Evolutionary conservation across 495 filamentous ascomycete genomes (phyloP).

Genomic region (Xylaria scruposa): DNA sequence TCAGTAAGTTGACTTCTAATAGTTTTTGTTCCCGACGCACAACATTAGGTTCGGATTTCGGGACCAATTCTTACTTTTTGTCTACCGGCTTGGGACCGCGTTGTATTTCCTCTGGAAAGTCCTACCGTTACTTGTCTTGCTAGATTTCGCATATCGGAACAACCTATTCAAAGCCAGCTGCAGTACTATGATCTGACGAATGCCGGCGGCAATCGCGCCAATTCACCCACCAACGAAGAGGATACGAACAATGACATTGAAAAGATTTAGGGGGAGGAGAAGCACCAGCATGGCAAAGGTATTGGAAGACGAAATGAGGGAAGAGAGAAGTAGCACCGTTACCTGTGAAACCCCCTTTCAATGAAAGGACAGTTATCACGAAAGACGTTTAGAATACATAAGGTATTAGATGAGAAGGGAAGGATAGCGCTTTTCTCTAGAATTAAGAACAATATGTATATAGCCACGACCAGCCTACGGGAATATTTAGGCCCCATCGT

Average conservation of each 20-base stretch:
- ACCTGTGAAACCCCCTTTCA: background rate
- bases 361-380: background rate
- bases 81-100: too few relatives aligned
- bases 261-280: background rate
- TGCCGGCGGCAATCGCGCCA: too few relatives aligned
- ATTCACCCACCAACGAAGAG: background rate
- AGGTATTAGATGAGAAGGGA: background rate
- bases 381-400: background rate
- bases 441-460: background rate
- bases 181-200: too few relatives aligned
- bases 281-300: background rate
- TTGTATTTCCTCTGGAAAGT: background rate
- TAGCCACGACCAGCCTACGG: background rate
- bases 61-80: background rate
- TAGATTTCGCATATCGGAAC: too few relatives aligned
- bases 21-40: background rate
- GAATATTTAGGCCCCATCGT: background rate
- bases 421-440: background rate
- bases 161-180: too few relatives aligned
- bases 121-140: too few relatives aligned
- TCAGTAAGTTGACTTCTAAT: background rate
- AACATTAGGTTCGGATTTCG: slow-evolving; percentile 5
- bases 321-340: background rate
- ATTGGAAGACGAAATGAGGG: background rate
- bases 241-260: background rate